Evolutionary conservation across 768 basidiomycete genomes (phyloP).

Genomic region (Rhizopogon vinicolor): DNA sequence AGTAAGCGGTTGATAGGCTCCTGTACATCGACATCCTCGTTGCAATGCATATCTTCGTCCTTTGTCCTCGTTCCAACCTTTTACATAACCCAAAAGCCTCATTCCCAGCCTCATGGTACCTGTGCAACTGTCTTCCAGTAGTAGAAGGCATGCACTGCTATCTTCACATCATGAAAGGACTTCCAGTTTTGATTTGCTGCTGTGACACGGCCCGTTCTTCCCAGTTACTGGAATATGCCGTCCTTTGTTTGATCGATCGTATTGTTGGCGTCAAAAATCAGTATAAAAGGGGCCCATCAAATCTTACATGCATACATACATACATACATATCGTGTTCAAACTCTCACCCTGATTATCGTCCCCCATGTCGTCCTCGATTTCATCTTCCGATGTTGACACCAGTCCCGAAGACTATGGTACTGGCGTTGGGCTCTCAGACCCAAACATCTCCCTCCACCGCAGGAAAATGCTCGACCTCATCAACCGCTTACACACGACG

Average conservation of each 20-base stretch:
- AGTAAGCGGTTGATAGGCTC: too few relatives aligned
- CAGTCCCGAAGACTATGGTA: conserved; percentile 6
- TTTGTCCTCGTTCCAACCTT: too few relatives aligned
- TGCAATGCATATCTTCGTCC: not conserved
- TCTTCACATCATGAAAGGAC: not conserved
- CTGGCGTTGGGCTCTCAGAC: conserved; percentile 48
- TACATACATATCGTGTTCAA: too few relatives aligned
- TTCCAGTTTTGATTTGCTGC: not conserved
- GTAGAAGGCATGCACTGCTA: not conserved
- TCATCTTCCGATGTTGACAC: not conserved
- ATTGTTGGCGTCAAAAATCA: not conserved
- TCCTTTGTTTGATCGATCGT: not conserved
- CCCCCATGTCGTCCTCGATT: not conserved
- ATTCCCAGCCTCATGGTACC: not conserved
- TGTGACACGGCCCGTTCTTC: not conserved
- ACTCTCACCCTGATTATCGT: not conserved
- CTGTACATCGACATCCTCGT: not conserved
- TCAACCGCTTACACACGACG: conserved; percentile 57
- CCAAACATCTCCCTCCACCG: conserved; percentile 36
- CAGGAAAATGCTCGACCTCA: conserved; percentile 50
- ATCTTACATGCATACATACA: not conserved
- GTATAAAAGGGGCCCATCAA: not conserved
- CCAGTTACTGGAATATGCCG: not conserved
- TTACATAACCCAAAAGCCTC: too few relatives aligned
- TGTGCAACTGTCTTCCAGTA: not conserved